Evolutionary conservation across 345 rosid species (phyloP).

Genomic region (Aurinia saxatilis): DNA sequence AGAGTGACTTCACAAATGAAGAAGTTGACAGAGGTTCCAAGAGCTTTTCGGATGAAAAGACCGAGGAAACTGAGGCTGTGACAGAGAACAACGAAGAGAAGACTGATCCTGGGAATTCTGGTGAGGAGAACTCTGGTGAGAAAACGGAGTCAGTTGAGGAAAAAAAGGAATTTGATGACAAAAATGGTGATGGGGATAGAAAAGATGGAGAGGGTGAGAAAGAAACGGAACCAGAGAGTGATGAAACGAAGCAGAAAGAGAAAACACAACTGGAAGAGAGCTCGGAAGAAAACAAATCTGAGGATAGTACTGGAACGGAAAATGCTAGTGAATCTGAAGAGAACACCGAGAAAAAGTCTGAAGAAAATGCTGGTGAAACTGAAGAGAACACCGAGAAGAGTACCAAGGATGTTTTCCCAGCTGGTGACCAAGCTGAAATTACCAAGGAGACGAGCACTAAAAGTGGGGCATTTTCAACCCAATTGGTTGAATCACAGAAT

Average conservation of each 20-base stretch:
- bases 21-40: slow-evolving; percentile 29
- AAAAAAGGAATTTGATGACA: slow-evolving; percentile 34
- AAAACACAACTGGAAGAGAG: slow-evolving; percentile 30
- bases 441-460: slow-evolving; percentile 53
- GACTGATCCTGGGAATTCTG: slow-evolving; percentile 25
- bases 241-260: slow-evolving; percentile 26
- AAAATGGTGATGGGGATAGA: slow-evolving; percentile 35
- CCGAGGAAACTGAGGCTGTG: slow-evolving; percentile 33
- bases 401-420: slow-evolving; percentile 37
- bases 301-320: slow-evolving; percentile 14
- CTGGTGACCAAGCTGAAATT: slow-evolving; percentile 57
- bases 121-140: slow-evolving; percentile 27
- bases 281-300: slow-evolving; percentile 30
- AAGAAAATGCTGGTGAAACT: slow-evolving; percentile 17
- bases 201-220: slow-evolving; percentile 25
- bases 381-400: slow-evolving; percentile 27
- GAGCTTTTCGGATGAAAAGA: slow-evolving; percentile 26
- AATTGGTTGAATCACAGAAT: slow-evolving; percentile 72
- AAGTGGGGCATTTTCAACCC: slow-evolving; percentile 73
- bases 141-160: slow-evolving; percentile 23
- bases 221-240: slow-evolving; percentile 16
- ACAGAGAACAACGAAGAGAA: slow-evolving; percentile 30
- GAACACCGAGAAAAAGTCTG: slow-evolving; percentile 25
- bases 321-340: slow-evolving; percentile 23
- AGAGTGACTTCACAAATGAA: slow-evolving; percentile 24